Percentiles rank a stretch among this genome's conserved stretches.
Evolutionary conservation across 225 moss, liverwort and hornwort genomes (phyloP).

Genomic region (Polytrichum commune): DNA sequence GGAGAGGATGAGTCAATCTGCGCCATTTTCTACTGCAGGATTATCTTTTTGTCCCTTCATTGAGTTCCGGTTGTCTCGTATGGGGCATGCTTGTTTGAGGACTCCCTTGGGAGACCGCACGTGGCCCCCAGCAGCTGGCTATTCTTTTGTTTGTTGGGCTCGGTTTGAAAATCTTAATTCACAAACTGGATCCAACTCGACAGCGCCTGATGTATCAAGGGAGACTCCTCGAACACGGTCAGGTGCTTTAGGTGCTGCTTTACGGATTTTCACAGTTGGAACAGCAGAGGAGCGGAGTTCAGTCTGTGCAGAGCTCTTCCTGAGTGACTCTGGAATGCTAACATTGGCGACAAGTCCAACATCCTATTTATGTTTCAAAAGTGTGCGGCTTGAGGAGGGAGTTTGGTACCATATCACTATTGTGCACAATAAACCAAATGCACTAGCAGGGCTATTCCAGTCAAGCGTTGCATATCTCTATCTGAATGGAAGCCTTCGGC

Average conservation of each 20-base stretch:
- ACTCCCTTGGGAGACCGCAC: conserved; percentile 80
- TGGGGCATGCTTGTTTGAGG: conserved; percentile 85
- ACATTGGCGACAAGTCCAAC: conserved; percentile 86
- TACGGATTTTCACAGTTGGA: conserved; percentile 78
- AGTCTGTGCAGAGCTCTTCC: conserved; percentile 81
- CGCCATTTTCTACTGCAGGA: conserved; percentile 55
- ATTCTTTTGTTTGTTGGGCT: conserved; percentile 90
- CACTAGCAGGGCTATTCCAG: conserved; percentile 86
- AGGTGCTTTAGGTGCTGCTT: conserved; percentile 38
- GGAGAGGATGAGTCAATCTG: conserved; percentile 72
- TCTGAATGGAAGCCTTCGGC: conserved; percentile 77
- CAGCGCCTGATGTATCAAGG: conserved; percentile 26
- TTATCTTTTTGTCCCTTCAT: conserved; percentile 73
- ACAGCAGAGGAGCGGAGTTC: conserved; percentile 73
- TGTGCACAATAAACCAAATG: conserved; percentile 92
- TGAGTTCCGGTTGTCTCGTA: conserved; percentile 72
- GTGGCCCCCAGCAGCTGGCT: conserved; percentile 92
- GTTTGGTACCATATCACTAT: conserved; percentile 88
- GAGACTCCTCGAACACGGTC: conserved; percentile 34
- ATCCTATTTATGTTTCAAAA: conserved; percentile 76
- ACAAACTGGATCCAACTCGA: conserved; percentile 17
- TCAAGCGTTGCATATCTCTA: conserved; percentile 91
- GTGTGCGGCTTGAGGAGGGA: conserved; percentile 78
- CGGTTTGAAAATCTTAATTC: conserved; percentile 60
- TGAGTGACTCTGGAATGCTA: conserved; percentile 70